A percentile compares a stretch with the other conserved stretches of the same genome.
Conservation (phyloP, 495 filamentous ascomycete genomes). For the Penicillium egyptiacum region DNA sequence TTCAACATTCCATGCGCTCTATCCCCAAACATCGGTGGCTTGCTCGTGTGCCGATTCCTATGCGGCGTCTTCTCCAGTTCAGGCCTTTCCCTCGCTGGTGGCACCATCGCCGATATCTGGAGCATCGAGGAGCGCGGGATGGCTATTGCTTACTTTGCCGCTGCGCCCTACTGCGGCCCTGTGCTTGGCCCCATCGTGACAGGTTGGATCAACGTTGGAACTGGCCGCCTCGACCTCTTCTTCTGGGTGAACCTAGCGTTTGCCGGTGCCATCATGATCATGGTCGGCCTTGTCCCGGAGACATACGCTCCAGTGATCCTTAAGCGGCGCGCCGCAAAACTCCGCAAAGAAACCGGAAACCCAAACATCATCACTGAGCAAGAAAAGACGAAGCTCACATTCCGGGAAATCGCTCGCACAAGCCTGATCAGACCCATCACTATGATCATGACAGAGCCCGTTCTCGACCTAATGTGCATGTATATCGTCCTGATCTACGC, state of each 20-base stretch:
- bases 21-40: constrained; percentile 52
- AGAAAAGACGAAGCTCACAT: constrained; percentile 25
- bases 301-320: constrained; percentile 65
- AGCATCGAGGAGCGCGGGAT: constrained; percentile 56
- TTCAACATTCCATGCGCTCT: constrained; percentile 61
- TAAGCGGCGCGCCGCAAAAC: constrained; percentile 49
- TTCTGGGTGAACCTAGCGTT: constrained; percentile 42
- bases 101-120: constrained; percentile 63
- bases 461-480: constrained; percentile 58
- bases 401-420: constrained; percentile 48
- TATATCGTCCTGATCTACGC: constrained; percentile 70
- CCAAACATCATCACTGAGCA: constrained; percentile 55
- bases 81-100: constrained; percentile 61
- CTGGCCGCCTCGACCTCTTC: constrained; percentile 57
- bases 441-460: constrained; percentile 49
- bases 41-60: constrained; percentile 59
- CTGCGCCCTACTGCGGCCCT: constrained; percentile 55
- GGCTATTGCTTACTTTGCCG: constrained; percentile 59
- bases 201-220: constrained; percentile 53
- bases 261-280: constrained; percentile 49
- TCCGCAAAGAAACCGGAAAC: constrained; percentile 60
- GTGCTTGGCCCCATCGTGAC: constrained; percentile 59
- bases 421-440: constrained; percentile 42
- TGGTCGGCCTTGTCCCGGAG: constrained; percentile 54
- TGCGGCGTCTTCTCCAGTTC: constrained; percentile 59